phyloP scores from a whole-genome alignment of 169 alveolate species.

The Hammondia hammondi region DNA sequence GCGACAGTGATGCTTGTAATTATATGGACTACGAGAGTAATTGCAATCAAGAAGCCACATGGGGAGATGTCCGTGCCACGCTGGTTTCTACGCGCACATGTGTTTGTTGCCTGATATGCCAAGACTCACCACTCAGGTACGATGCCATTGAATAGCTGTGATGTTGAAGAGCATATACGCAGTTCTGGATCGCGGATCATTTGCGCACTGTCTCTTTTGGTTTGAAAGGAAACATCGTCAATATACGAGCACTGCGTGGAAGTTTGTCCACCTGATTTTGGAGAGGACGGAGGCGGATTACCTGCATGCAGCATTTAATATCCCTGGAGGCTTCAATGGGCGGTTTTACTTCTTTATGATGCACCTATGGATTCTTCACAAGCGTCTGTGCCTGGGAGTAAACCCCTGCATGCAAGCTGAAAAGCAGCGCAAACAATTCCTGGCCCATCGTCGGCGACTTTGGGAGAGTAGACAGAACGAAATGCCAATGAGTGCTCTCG shows the following conservation, averaged over 20 bases:
- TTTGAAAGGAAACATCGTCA: slow-evolving; percentile 45
- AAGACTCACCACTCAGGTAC: too few species aligned
- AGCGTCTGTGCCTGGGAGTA: slow-evolving; percentile 13
- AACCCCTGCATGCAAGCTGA: neutral
- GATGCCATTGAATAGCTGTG: too few species aligned
- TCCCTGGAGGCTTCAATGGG: slow-evolving; percentile 50
- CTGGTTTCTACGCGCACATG: too few species aligned
- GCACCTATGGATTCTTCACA: slow-evolving; percentile 43
- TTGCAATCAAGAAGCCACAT: neutral
- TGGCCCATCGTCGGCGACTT: slow-evolving; percentile 25
- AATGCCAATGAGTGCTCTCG: slow-evolving; percentile 31
- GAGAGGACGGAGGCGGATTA: slow-evolving; percentile 36
- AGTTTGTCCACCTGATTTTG: slow-evolving; percentile 28
- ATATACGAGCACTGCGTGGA: slow-evolving; percentile 48
- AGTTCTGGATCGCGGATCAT: neutral
- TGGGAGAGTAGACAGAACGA: neutral
- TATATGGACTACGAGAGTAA: too few species aligned
- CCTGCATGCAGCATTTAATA: slow-evolving; percentile 10
- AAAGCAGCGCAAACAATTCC: slow-evolving; percentile 26
- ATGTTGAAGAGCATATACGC: too few species aligned
- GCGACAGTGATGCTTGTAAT: too few species aligned
- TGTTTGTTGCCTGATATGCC: too few species aligned
- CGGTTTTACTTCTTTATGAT: slow-evolving; percentile 24
- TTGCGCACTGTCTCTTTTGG: neutral
- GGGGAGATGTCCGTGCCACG: too few species aligned